Evolutionary conservation across 2,329 filamentous ascomycete genomes (phyloP).

Genomic region (Fusarium sp.): DNA sequence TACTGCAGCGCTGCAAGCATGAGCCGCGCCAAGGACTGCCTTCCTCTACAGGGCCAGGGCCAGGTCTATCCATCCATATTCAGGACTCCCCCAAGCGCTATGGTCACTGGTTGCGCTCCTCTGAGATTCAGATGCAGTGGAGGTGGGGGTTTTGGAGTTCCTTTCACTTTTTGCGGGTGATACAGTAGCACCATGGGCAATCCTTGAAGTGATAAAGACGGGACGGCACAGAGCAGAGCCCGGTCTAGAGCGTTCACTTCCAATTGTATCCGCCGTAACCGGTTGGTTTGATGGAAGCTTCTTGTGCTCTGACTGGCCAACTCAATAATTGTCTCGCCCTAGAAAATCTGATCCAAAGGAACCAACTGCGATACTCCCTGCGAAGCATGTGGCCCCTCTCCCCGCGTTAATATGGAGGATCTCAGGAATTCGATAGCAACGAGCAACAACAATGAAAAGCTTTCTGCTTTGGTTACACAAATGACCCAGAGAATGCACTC

Average conservation of each 20-base stretch:
- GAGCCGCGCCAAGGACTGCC: conserved; percentile 37
- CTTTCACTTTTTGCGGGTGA: conserved; percentile 4
- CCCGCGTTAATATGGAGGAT: conserved; percentile 5
- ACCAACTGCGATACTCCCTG: conserved; percentile 6
- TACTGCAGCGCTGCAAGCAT: conserved; percentile 10
- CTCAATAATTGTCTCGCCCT: neutral
- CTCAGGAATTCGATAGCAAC: conserved; percentile 30
- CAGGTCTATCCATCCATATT: neutral
- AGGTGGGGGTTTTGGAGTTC: conserved; percentile 29
- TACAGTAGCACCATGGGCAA: conserved; percentile 1
- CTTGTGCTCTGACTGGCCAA: neutral
- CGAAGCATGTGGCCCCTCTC: neutral
- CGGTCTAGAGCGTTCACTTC: conserved; percentile 8
- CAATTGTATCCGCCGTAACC: conserved; percentile 22
- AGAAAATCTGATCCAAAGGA: conserved; percentile 7
- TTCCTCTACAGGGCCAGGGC: neutral
- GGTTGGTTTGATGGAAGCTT: conserved; percentile 17
- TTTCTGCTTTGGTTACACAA: conserved; percentile 19
- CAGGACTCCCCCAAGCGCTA: conserved; percentile 14
- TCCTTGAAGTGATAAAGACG: neutral
- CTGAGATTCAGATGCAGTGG: conserved; percentile 41
- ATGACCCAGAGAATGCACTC: conserved; percentile 25
- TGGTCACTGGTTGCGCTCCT: conserved; percentile 19
- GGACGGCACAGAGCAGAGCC: neutral
- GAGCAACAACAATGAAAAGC: conserved; percentile 10